Percentiles rank a stretch among this genome's conserved stretches.
Evolutionary conservation across 441 rosid genomes (phyloP).

Genomic region (Populus tomentosa): DNA sequence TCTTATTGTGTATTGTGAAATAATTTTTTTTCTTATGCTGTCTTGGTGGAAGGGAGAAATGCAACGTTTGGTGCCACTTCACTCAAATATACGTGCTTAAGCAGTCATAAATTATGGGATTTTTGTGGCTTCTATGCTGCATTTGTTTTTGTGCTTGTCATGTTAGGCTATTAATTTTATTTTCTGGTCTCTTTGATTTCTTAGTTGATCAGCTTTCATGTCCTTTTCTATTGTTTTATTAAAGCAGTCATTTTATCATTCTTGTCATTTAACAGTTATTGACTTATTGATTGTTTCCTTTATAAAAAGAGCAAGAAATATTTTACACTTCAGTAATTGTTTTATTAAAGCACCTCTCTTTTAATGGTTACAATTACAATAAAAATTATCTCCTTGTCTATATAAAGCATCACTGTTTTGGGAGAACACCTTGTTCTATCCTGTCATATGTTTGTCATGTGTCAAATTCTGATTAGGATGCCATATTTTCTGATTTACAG

Average conservation of each 20-base stretch:
- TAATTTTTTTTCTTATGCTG: not conserved
- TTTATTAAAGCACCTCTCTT: not conserved
- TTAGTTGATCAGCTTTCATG: not conserved
- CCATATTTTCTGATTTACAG: not conserved
- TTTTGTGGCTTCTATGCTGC: not conserved
- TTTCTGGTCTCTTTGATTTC: not conserved
- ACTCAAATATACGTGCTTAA: not conserved
- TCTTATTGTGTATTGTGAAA: too few relatives aligned
- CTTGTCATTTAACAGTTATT: not conserved
- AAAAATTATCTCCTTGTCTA: not conserved
- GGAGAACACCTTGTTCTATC: not conserved
- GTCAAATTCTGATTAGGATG: not conserved
- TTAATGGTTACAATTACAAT: not conserved
- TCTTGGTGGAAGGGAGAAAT: not conserved
- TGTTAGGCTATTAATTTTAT: not conserved
- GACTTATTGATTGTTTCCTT: not conserved
- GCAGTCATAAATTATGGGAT: not conserved
- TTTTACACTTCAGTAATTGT: not conserved
- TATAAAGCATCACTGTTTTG: not conserved
- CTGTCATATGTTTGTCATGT: not conserved
- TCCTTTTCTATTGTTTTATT: not conserved
- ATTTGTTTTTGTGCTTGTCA: not conserved
- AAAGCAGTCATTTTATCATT: not conserved
- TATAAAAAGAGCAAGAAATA: not conserved
- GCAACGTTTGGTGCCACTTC: not conserved